Conservation (phyloP, 371 early-diverging fungal species). For the Lichtheimia corymbifera region DNA sequence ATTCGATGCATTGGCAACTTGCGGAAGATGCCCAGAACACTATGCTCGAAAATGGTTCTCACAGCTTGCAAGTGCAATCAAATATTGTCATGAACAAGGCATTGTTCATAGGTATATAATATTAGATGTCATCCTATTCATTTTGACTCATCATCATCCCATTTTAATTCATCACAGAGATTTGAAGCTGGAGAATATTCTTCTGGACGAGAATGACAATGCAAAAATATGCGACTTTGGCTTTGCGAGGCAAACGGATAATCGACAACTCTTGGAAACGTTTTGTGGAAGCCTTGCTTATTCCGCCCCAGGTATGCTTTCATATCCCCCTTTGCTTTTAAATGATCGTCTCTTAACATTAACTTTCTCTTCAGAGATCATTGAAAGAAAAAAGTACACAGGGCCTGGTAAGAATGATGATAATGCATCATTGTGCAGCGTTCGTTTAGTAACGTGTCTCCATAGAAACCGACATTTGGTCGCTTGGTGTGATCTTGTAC, state of each 20-base stretch:
- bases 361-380: constrained; percentile 53
- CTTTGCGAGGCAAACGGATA: constrained; percentile 74
- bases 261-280: constrained; percentile 73
- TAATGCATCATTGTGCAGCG: neutral
- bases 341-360: neutral
- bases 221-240: constrained; percentile 91
- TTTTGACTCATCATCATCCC: neutral
- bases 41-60: constrained; percentile 66
- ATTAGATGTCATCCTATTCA: too few relatives aligned
- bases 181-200: constrained; percentile 85
- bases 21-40: constrained; percentile 58
- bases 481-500: constrained; percentile 82
- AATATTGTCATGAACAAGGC: constrained; percentile 74
- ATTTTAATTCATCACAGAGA: constrained; percentile 55
- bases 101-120: constrained; percentile 79
- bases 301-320: constrained; percentile 62
- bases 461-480: constrained; percentile 86
- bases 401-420: constrained; percentile 62
- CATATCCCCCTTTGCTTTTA: too few relatives aligned
- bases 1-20: constrained; percentile 67
- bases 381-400: constrained; percentile 72
- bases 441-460: neutral
- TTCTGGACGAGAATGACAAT: constrained; percentile 71
- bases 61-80: constrained; percentile 75
- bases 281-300: constrained; percentile 87